Conservation (phyloP, 495 filamentous ascomycete species). For the Penicillium bialowiezense region DNA sequence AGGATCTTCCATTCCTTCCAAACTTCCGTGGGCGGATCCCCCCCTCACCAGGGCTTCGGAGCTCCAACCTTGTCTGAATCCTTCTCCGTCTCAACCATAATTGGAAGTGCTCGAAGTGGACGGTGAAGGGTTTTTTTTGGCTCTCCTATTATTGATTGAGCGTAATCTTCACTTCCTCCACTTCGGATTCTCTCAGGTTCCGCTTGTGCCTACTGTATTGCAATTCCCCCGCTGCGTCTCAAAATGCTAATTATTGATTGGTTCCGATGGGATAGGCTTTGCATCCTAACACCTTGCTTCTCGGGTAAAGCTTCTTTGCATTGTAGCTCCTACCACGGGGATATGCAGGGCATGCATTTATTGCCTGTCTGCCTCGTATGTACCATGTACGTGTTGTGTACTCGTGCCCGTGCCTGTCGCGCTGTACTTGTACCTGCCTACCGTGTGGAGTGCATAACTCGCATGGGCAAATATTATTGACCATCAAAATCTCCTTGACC, state of each 20-base stretch:
- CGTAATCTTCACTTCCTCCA: neutral
- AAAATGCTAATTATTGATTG: neutral
- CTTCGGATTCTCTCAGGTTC: conserved; percentile 1
- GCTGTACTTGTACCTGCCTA: neutral
- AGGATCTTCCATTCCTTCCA: neutral
- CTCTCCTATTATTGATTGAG: neutral
- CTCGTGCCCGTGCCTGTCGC: conserved; percentile 4
- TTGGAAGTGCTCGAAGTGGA: too few relatives aligned
- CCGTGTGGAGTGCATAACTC: conserved; percentile 2
- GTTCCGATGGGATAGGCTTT: too few relatives aligned
- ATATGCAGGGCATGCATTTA: conserved; percentile 4
- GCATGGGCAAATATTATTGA: conserved; percentile 4
- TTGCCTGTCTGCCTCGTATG: neutral
- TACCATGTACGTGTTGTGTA: conserved; percentile 1
- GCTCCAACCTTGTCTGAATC: conserved; percentile 19
- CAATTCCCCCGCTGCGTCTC: neutral
- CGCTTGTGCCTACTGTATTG: neutral
- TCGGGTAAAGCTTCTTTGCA: neutral
- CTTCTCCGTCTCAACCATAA: conserved; percentile 7
- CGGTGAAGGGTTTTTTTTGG: neutral
- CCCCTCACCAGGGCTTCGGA: conserved; percentile 20
- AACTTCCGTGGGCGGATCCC: conserved; percentile 14
- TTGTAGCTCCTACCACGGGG: neutral
- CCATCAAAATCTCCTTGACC: neutral
- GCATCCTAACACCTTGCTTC: too few relatives aligned